Conservation (phyloP, 2,329 filamentous ascomycete genomes). For the Talaromyces verruculosus region DNA sequence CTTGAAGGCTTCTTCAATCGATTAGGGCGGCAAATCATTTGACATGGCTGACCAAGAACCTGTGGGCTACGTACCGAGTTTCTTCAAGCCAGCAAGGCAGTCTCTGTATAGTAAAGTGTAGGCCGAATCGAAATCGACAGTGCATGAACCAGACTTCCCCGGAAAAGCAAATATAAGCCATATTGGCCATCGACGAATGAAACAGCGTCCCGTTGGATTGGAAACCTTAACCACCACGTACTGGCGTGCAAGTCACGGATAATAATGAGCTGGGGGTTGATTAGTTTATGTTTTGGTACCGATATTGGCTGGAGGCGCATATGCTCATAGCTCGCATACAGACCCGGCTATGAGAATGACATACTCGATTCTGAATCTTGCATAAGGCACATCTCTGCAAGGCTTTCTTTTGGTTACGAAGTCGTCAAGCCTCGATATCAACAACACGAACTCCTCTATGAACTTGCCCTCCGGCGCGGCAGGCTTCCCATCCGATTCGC, state of each 20-base stretch:
- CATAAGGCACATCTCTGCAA: not conserved
- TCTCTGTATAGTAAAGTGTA: not conserved
- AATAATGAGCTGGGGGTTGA: not conserved
- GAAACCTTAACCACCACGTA: not conserved
- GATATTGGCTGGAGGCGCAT: not conserved
- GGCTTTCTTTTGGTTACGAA: not conserved
- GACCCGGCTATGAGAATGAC: not conserved
- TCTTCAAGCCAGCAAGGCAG: not conserved
- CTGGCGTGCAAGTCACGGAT: not conserved
- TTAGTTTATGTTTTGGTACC: not conserved
- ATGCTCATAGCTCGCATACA: not conserved
- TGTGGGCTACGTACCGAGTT: not conserved
- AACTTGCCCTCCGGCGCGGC: not conserved
- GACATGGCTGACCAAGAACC: not conserved
- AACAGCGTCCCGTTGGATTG: not conserved
- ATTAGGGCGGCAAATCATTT: not conserved
- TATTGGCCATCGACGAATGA: not conserved
- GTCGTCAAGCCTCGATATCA: not conserved
- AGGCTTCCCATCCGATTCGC: not conserved
- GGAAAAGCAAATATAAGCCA: constrained; percentile 9
- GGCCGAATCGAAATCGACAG: not conserved
- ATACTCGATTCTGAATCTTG: constrained; percentile 14
- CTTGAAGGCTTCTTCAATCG: not conserved
- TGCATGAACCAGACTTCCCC: not conserved
- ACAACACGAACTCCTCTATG: not conserved